phyloP scores from a whole-genome alignment of 2,329 filamentous ascomycete genomes.

The Aspergillus pseudoterreus region DNA sequence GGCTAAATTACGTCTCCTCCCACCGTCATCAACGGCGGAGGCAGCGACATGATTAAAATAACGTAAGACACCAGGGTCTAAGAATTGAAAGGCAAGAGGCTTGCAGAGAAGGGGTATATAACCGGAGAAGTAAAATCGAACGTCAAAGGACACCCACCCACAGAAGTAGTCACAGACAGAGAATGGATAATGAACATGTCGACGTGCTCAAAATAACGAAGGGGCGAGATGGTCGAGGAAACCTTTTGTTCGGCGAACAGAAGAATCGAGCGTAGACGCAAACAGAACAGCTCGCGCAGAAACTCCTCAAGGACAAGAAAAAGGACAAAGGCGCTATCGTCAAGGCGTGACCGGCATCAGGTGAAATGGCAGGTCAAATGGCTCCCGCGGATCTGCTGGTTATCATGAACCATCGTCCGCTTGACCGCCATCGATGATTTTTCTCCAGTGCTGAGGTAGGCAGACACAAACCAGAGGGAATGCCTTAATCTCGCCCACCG shows the following conservation, averaged over 20 bases:
- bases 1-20: not conserved
- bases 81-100: not conserved
- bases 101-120: conserved; percentile 1
- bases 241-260: not conserved
- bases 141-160: conserved; percentile 3
- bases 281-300: not conserved
- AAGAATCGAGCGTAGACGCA: not conserved
- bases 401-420: conserved; percentile 23
- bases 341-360: conserved; percentile 32
- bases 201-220: not conserved
- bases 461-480: conserved; percentile 97
- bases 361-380: conserved; percentile 9
- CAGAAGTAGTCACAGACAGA: not conserved
- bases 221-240: not conserved
- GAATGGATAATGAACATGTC: not conserved
- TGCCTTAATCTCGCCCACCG: conserved; percentile 85
- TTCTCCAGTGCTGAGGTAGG: conserved; percentile 90
- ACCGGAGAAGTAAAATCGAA: conserved; percentile 4
- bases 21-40: not conserved
- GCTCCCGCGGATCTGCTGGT: conserved; percentile 6
- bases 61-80: not conserved
- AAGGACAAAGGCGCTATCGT: conserved; percentile 31
- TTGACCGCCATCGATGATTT: conserved; percentile 85
- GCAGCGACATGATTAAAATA: not conserved
- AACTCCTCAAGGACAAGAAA: not conserved